Base-by-base conservation (phyloP, 768 basidiomycete species). In the Strobilomyces dryophilus region DNA sequence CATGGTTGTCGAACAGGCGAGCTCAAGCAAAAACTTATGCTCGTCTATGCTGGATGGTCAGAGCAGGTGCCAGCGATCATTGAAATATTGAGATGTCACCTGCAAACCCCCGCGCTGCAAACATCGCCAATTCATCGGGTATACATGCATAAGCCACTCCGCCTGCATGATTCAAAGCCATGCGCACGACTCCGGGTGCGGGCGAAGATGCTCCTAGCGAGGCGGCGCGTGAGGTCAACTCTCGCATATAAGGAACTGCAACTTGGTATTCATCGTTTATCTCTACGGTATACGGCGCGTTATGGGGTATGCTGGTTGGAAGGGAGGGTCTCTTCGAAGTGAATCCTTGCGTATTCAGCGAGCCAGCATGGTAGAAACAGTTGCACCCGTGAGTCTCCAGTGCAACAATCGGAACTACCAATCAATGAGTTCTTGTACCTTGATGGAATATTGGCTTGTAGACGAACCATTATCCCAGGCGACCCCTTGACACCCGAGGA, bases 201-300 rank as follows among this genome's bases (percentile, higher is more conserved):
- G 87, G 81, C 44, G 77, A 76, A 18, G 84, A 84, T 2, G 89
- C 88, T 7, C 87, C 89, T 14, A 91, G 72, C 1, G 87, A 90
- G 9, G 83, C 79, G 6, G 89, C 89, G 39, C 70, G 77, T 1
- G 88, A 88, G 20, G 77, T 79, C 59, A 90, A 76, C 12, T 66
- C 67, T 29, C 69, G 65, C 57, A 89, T 78, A 60, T 78, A 79
- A 0, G 85, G 85, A 48, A 89, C 56, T 11, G 75, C 69, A 14
- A 90, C 73, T 36, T 74, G 66, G 54, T 81, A 56, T 37, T 67
- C 68, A 26, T 66, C 59, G 53, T 78, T 77, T 32, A 75, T 64
- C 26, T 70, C 67, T 35, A 80, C 72, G n/a, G 76, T 75, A 35
- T 71, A 67, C 1, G 78, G 77, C 11, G 57, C 56, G 20, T 59